phyloP scores from a whole-genome alignment of 192 early-diverging fungal genomes.

The Backusella tuberculispora region DNA sequence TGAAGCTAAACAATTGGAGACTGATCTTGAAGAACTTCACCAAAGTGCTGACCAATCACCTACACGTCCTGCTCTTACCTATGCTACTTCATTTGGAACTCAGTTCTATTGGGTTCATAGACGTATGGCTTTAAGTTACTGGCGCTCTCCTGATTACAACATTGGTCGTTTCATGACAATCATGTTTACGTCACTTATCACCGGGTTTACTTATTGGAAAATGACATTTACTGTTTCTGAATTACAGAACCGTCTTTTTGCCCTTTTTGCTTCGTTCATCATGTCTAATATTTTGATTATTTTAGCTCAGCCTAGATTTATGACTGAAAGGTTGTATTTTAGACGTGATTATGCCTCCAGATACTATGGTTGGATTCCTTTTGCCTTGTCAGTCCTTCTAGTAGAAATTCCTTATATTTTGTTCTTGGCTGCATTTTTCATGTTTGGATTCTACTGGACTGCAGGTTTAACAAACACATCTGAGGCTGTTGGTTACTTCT shows the following conservation, averaged over 20 bases:
- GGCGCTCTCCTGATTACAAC: conserved; percentile 77
- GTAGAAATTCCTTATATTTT: conserved; percentile 73
- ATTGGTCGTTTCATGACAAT: conserved; percentile 67
- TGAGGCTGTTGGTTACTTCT: conserved; percentile 66
- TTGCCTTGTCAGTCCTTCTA: conserved; percentile 62
- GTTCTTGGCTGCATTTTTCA: conserved; percentile 63
- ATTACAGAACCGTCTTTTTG: conserved; percentile 71
- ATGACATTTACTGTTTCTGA: conserved; percentile 56
- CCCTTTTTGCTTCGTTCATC: conserved; percentile 69
- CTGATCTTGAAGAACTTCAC: conserved; percentile 60
- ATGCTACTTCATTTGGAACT: conserved; percentile 46
- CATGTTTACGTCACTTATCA: conserved; percentile 59
- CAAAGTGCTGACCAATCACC: conserved; percentile 39
- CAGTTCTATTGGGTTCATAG: conserved; percentile 65
- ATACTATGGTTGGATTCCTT: conserved; percentile 72
- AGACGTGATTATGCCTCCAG: conserved; percentile 70
- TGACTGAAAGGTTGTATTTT: conserved; percentile 68
- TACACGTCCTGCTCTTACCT: conserved; percentile 37
- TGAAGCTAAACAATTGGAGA: conserved; percentile 45
- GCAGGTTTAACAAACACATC: conserved; percentile 59
- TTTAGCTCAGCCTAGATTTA: conserved; percentile 67
- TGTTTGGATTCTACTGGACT: conserved; percentile 77
- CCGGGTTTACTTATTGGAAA: conserved; percentile 79
- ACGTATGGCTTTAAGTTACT: conserved; percentile 72
- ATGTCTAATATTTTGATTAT: conserved; percentile 72